phyloP scores from a whole-genome alignment of 805 yeast genomes.

The Kazachstania psychrophila region DNA sequence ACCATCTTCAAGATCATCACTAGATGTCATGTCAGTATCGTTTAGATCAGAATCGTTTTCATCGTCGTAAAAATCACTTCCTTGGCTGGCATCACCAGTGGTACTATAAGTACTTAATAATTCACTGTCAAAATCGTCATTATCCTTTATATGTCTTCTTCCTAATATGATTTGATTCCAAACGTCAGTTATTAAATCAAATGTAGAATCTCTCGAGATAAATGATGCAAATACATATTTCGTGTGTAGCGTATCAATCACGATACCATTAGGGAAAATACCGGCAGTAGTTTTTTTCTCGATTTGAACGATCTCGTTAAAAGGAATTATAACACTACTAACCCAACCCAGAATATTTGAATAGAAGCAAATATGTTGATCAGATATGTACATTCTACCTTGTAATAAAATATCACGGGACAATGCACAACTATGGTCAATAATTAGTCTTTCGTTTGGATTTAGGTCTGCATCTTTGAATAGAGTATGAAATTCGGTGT shows the following conservation, averaged over 20 bases:
- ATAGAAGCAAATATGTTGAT: slow-evolving; percentile 50
- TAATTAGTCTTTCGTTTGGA: slow-evolving; percentile 41
- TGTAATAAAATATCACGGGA: slow-evolving; percentile 62
- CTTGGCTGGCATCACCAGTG: slow-evolving; percentile 10
- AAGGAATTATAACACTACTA: slow-evolving; percentile 49
- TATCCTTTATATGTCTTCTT: slow-evolving; percentile 37
- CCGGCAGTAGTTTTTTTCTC: slow-evolving; percentile 62
- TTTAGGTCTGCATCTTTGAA: slow-evolving; percentile 43
- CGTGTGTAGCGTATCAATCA: slow-evolving; percentile 54
- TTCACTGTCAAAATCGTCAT: slow-evolving; percentile 25
- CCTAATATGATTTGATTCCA: slow-evolving; percentile 61
- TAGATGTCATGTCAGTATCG: slow-evolving; percentile 22
- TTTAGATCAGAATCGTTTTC: slow-evolving; percentile 22
- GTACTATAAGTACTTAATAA: slow-evolving; percentile 11
- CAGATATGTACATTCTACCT: slow-evolving; percentile 57
- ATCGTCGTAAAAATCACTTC: slow-evolving; percentile 24
- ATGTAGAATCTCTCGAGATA: slow-evolving; percentile 48
- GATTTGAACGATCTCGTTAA: slow-evolving; percentile 54
- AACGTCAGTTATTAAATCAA: slow-evolving; percentile 45
- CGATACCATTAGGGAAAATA: slow-evolving; percentile 61
- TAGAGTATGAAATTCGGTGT: slow-evolving; percentile 49
- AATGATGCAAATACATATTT: slow-evolving; percentile 60
- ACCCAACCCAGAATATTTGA: slow-evolving; percentile 65
- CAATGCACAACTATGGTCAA: slow-evolving; percentile 59
- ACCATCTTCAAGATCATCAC: slow-evolving; percentile 8